phyloP scores from a whole-genome alignment of 805 yeast genomes.

The Dipodascus geniculatus region DNA sequence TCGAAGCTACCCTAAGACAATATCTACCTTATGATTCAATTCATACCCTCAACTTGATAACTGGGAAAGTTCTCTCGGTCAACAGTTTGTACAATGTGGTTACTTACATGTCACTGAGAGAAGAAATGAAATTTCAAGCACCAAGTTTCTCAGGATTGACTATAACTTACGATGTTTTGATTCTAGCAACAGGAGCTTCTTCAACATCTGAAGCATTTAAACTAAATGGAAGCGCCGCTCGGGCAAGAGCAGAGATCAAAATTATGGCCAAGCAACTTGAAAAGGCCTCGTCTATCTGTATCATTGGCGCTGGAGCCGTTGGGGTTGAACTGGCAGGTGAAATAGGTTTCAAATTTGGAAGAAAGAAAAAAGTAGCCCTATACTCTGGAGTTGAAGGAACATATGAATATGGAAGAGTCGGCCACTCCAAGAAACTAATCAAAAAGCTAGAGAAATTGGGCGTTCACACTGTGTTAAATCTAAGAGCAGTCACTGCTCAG shows the following conservation, averaged over 20 bases:
- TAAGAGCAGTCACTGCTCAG: slow-evolving; percentile 2
- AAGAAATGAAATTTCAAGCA: not conserved
- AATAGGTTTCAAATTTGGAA: slow-evolving; percentile 27
- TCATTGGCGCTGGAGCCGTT: slow-evolving; percentile 42
- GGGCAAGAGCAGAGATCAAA: slow-evolving; percentile 4
- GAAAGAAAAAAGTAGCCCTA: slow-evolving; percentile 27
- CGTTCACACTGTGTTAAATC: slow-evolving; percentile 12
- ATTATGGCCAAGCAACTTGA: slow-evolving; percentile 21
- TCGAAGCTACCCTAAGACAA: not conserved
- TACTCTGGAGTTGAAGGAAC: slow-evolving; percentile 14
- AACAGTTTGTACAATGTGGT: slow-evolving; percentile 2
- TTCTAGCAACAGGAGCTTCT: slow-evolving; percentile 15
- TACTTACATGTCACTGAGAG: not conserved
- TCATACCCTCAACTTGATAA: slow-evolving; percentile 7
- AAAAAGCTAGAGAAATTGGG: slow-evolving; percentile 11
- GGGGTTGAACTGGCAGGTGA: slow-evolving; percentile 43
- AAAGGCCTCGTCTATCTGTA: slow-evolving; percentile 28
- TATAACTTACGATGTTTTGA: slow-evolving; percentile 10
- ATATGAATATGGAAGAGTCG: slow-evolving; percentile 6
- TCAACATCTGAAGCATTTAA: slow-evolving; percentile 9
- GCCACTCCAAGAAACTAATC: slow-evolving; percentile 8
- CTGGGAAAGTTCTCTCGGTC: slow-evolving; percentile 9
- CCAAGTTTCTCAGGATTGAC: not conserved
- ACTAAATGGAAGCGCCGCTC: slow-evolving; percentile 5
- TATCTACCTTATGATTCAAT: not conserved